A percentile compares a stretch with the other conserved stretches of the same genome.
phyloP scores from a whole-genome alignment of 2,329 filamentous ascomycete genomes.

The Aureobasidium vineae region DNA sequence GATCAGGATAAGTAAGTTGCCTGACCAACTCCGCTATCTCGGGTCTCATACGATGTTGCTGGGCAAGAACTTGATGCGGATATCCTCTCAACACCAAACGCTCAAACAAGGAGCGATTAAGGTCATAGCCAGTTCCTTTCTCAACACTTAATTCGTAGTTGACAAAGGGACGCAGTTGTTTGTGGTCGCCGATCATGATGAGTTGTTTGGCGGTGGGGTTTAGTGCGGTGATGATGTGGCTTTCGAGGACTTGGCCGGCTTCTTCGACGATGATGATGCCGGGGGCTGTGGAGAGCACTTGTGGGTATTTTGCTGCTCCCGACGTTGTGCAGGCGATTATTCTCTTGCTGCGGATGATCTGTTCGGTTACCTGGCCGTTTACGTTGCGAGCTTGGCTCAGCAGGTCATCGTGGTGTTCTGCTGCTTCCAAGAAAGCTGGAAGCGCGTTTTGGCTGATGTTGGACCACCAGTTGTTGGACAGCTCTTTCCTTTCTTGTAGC shows the following conservation, averaged over 20 bases:
- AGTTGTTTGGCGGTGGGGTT: constrained; percentile 60
- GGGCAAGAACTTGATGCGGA: constrained; percentile 87
- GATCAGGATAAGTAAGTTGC: constrained; percentile 55
- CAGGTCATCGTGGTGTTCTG: constrained; percentile 2
- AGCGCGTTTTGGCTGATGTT: not conserved
- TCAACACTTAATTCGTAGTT: constrained; percentile 99
- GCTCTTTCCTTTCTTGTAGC: not conserved
- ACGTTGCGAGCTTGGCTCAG: constrained; percentile 1
- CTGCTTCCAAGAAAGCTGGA: not conserved
- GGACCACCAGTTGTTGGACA: not conserved
- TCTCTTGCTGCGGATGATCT: constrained; percentile 32
- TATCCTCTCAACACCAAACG: constrained; percentile 89
- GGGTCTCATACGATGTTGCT: constrained; percentile 92
- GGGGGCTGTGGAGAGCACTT: constrained; percentile 52
- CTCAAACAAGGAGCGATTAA: constrained; percentile 98
- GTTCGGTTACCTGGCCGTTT: not conserved
- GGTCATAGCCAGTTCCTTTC: constrained; percentile 58
- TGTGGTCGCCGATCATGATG: constrained; percentile 85
- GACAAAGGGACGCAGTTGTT: constrained; percentile 95
- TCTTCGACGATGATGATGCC: constrained; percentile 52
- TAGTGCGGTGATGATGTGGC: constrained; percentile 59
- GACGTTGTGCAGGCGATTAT: constrained; percentile 60
- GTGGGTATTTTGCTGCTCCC: constrained; percentile 54
- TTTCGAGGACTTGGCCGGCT: constrained; percentile 65
- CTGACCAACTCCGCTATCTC: constrained; percentile 60